Evolutionary conservation across 2,329 filamentous ascomycete genomes (phyloP).

Genomic region (Exophiala sideris): DNA sequence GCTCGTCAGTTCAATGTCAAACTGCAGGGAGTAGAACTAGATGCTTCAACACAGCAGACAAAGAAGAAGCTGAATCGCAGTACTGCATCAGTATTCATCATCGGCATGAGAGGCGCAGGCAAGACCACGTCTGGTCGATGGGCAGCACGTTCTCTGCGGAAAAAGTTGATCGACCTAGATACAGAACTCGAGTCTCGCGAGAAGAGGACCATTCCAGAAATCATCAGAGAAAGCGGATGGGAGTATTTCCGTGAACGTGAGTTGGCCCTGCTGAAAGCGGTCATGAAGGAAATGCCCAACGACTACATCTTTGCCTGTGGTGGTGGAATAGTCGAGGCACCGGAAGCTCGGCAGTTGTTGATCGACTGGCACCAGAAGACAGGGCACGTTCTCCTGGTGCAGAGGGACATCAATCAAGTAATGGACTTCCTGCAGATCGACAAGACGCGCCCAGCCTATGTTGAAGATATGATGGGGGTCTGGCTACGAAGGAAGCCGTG

Average conservation of each 20-base stretch:
- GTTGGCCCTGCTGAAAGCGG: slow-evolving; percentile 66
- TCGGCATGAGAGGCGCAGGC: slow-evolving; percentile 94
- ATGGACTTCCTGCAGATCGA: slow-evolving; percentile 86
- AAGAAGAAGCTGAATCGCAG: slow-evolving; percentile 39
- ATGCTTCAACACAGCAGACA: slow-evolving; percentile 35
- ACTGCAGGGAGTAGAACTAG: slow-evolving; percentile 70
- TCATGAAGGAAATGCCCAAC: slow-evolving; percentile 69
- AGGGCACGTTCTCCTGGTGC: slow-evolving; percentile 81
- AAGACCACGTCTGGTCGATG: slow-evolving; percentile 92
- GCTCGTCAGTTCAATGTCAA: slow-evolving; percentile 71
- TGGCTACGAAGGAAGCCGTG: slow-evolving; percentile 85
- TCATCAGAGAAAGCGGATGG: slow-evolving; percentile 79
- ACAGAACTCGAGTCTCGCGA: slow-evolving; percentile 73
- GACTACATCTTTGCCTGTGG: slow-evolving; percentile 89
- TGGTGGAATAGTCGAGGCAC: slow-evolving; percentile 85
- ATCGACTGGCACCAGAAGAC: slow-evolving; percentile 68
- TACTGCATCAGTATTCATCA: slow-evolving; percentile 76
- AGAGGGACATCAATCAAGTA: slow-evolving; percentile 81
- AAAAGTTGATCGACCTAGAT: slow-evolving; percentile 83
- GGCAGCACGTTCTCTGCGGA: slow-evolving; percentile 71
- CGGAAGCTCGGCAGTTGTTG: slow-evolving; percentile 73
- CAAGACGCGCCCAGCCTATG: slow-evolving; percentile 86
- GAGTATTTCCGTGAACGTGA: slow-evolving; percentile 81
- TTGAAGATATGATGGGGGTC: slow-evolving; percentile 86
- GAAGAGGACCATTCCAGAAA: slow-evolving; percentile 76